Evolutionary conservation across 352 stramenopile species (phyloP).

Genomic region (Pythium pyrilobum): DNA sequence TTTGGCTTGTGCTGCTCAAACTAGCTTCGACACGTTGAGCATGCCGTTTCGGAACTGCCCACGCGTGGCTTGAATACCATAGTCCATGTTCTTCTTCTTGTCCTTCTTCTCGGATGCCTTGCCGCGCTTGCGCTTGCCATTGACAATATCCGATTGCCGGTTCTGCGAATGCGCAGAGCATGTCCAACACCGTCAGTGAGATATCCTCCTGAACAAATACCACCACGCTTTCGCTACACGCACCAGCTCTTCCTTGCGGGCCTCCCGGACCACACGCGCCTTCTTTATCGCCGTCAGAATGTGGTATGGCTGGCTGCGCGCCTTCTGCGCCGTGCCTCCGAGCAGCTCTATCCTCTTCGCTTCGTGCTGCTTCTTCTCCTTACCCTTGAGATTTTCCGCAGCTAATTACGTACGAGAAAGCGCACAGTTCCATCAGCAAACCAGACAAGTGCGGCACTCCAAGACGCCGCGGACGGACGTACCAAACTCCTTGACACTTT

Average conservation of each 20-base stretch:
- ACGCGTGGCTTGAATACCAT: constrained; percentile 67
- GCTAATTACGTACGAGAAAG: constrained; percentile 15
- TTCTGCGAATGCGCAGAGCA: constrained; percentile 23
- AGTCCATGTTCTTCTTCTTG: constrained; percentile 71
- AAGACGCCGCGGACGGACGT: too few species aligned
- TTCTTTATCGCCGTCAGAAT: constrained; percentile 73
- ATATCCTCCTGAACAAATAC: neutral
- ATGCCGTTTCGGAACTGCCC: constrained; percentile 72
- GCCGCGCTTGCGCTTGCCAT: constrained; percentile 47
- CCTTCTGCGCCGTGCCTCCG: constrained; percentile 52
- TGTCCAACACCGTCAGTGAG: neutral
- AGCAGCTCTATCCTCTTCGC: constrained; percentile 68
- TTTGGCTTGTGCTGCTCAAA: too few species aligned
- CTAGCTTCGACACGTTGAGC: constrained; percentile 45
- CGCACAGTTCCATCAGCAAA: too few species aligned
- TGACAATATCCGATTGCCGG: constrained; percentile 68
- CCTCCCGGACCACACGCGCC: constrained; percentile 40
- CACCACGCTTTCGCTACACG: neutral
- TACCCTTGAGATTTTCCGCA: constrained; percentile 53
- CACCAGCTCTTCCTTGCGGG: constrained; percentile 56
- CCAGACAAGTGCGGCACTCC: too few species aligned
- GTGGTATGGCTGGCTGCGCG: constrained; percentile 63
- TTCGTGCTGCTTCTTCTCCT: constrained; percentile 74
- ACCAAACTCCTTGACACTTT: constrained; percentile 74
- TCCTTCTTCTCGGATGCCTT: constrained; percentile 38